Evolutionary conservation across 441 rosid genomes (phyloP).

Genomic region (Eutrema salsugineum): DNA sequence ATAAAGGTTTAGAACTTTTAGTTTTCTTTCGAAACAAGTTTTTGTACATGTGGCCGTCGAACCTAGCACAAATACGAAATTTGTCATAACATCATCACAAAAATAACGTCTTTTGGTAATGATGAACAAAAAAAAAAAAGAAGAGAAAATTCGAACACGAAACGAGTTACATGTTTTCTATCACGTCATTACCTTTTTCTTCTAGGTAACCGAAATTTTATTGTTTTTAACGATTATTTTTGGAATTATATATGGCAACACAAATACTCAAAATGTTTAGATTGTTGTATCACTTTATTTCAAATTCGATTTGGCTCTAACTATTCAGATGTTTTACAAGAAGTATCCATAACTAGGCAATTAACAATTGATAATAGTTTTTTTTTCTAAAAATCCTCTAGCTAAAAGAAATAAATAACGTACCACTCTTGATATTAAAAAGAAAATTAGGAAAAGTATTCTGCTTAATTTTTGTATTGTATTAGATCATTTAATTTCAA

Average conservation of each 20-base stretch:
- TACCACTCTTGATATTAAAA: neutral
- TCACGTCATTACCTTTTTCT: conserved; percentile 3
- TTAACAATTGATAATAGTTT: neutral
- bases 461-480: neutral
- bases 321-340: neutral
- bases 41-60: conserved; percentile 16
- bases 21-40: neutral
- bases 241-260: neutral
- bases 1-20: conserved; percentile 2
- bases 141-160: conserved; percentile 7
- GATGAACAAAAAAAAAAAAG: neutral
- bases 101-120: conserved; percentile 23
- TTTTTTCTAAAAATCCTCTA: neutral
- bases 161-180: conserved; percentile 23
- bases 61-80: neutral
- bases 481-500: neutral
- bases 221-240: neutral
- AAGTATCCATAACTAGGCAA: neutral
- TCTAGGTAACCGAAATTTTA: conserved; percentile 11
- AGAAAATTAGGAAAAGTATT: too few relatives aligned
- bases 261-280: neutral
- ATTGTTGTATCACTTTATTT: neutral
- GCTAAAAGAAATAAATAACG: neutral
- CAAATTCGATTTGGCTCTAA: neutral
- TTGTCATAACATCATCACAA: conserved; percentile 14